Conservation (phyloP, 75 land plant genomes). For the Pinus albicaulis region DNA sequence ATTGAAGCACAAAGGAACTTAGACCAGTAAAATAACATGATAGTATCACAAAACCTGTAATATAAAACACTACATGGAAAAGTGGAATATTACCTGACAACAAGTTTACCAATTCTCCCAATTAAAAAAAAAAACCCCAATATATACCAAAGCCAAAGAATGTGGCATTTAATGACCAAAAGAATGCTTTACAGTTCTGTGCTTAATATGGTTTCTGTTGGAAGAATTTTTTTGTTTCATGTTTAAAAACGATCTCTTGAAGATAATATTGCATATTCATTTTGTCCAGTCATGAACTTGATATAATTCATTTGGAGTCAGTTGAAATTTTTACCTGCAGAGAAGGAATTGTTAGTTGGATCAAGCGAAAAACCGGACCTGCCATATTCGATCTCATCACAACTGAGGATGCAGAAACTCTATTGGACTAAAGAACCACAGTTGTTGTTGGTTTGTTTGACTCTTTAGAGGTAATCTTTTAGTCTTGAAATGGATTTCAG, state of each 20-base stretch:
- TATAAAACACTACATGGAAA: too few species aligned
- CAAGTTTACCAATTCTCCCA: too few species aligned
- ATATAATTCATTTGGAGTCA: background rate
- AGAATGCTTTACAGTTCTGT: background rate
- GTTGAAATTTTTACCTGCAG: constrained; percentile 29
- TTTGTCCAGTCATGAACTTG: background rate
- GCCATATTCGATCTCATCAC: constrained; percentile 53
- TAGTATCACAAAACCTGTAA: too few species aligned
- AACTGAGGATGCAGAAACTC: constrained; percentile 60
- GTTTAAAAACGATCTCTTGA: background rate
- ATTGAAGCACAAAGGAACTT: too few species aligned
- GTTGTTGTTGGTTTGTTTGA: constrained; percentile 69
- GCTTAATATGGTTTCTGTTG: background rate
- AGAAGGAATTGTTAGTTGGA: constrained; percentile 87
- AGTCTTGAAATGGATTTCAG: background rate
- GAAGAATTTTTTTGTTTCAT: background rate
- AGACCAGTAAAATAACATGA: too few species aligned
- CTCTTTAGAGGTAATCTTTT: constrained; percentile 67
- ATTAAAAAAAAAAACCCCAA: too few species aligned
- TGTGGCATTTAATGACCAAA: too few species aligned
- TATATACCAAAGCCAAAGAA: too few species aligned
- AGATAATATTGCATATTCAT: background rate
- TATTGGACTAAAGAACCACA: constrained; percentile 43
- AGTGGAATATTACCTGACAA: too few species aligned
- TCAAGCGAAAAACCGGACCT: constrained; percentile 89